Evolutionary conservation across 139 green algal genomes (phyloP).

Genomic region (Haematococcus sp.): DNA sequence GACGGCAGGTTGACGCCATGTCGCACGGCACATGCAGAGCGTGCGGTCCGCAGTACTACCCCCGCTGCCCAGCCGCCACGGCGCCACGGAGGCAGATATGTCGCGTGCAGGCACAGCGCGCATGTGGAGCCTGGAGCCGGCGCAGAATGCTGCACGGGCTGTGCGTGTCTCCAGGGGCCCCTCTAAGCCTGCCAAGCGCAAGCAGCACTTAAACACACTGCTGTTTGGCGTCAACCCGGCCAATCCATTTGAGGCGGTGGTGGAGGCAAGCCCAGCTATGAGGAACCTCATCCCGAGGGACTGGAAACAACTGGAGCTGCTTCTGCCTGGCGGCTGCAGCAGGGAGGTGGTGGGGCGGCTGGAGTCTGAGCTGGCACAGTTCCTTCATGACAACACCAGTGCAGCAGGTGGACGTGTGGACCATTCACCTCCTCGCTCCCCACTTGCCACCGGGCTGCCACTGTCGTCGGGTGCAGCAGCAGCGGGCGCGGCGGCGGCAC

Average conservation of each 20-base stretch:
- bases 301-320: slow-evolving; percentile 6
- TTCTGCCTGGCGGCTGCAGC: slow-evolving; percentile 14
- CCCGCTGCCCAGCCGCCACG: neutral
- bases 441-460: neutral
- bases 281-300: neutral
- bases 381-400: neutral
- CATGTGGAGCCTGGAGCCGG: neutral
- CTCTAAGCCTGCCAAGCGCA: neutral
- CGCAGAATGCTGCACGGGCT: neutral
- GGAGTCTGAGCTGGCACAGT: neutral
- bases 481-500: neutral
- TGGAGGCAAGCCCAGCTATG: slow-evolving; percentile 21
- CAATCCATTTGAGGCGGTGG: slow-evolving; percentile 35
- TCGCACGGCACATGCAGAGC: too few relatives aligned
- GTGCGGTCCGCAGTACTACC: neutral
- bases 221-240: slow-evolving; percentile 1
- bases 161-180: too few relatives aligned
- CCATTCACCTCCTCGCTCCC: neutral
- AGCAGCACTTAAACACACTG: slow-evolving; percentile 2
- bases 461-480: neutral
- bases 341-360: neutral
- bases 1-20: too few relatives aligned
- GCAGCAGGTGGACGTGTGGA: neutral
- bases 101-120: neutral
- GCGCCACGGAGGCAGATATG: neutral